Percentiles rank a stretch among this genome's conserved stretches.
Conservation (phyloP, 108 stramenopile genomes). For the Conticribra guillardii region DNA sequence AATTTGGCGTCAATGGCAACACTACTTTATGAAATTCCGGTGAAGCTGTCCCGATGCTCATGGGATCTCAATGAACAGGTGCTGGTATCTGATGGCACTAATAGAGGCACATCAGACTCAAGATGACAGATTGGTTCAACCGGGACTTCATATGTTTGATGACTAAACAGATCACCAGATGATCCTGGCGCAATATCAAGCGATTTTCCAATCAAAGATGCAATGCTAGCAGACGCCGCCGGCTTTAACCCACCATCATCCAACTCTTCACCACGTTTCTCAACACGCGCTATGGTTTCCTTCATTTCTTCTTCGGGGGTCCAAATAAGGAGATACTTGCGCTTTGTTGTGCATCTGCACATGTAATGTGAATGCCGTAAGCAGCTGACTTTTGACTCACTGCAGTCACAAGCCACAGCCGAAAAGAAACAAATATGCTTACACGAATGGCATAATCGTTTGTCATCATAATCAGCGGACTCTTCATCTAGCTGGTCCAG, state of each 20-base stretch:
- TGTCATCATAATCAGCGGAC: conserved; percentile 92
- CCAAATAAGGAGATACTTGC: conserved; percentile 84
- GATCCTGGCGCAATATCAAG: conserved; percentile 28
- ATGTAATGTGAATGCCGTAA: conserved; percentile 88
- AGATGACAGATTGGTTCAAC: conserved; percentile 31
- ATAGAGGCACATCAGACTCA: conserved; percentile 24
- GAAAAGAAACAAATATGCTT: conserved; percentile 95
- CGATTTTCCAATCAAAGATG: background rate
- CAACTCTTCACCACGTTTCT: conserved; percentile 53
- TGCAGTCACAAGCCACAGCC: conserved; percentile 94
- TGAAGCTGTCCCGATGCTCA: too few species aligned
- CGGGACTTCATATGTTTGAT: conserved; percentile 36
- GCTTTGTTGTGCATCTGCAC: conserved; percentile 78
- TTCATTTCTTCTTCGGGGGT: conserved; percentile 68
- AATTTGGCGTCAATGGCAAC: too few species aligned
- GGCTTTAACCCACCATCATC: conserved; percentile 36
- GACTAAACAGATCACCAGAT: conserved; percentile 21
- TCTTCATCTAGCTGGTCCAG: conserved; percentile 85
- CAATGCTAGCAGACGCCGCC: background rate
- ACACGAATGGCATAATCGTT: conserved; percentile 87
- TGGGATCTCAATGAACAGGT: too few species aligned
- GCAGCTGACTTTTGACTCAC: conserved; percentile 83
- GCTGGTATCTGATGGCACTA: conserved; percentile 32
- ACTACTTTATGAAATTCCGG: too few species aligned
- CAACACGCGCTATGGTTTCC: conserved; percentile 58